Percentiles rank a stretch among this genome's conserved stretches.
Conservation (phyloP, 148 eudicot species). For the Oxyria digyna region DNA sequence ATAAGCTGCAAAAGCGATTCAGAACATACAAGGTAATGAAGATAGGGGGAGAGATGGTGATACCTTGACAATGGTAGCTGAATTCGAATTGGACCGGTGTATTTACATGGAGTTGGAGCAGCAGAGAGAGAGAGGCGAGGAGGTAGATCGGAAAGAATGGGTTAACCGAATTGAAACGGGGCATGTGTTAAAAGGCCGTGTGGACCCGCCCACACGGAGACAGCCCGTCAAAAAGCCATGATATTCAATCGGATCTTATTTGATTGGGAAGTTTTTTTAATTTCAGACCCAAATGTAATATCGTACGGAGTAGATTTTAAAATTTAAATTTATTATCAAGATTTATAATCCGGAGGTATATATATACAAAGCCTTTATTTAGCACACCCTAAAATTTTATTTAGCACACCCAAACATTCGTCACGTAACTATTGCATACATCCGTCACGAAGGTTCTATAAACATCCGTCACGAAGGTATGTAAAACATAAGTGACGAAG, state of each 20-base stretch:
- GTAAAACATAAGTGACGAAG: no score
- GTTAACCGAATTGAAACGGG: background rate
- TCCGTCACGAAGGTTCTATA: no score
- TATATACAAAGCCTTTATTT: no score
- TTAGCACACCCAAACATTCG: no score
- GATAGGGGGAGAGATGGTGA: background rate
- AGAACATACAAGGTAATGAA: background rate
- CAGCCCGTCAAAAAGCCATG: background rate
- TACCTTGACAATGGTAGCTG: background rate
- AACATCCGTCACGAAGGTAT: no score
- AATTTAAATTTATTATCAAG: no score
- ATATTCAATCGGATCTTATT: conserved; percentile 8
- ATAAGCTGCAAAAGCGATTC: background rate
- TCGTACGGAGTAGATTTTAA: no score
- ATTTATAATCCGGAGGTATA: no score
- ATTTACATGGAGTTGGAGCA: background rate
- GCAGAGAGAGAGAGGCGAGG: background rate
- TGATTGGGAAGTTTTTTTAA: no score
- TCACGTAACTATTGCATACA: no score
- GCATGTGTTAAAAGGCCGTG: background rate
- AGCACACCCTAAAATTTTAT: no score
- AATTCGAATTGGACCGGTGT: background rate
- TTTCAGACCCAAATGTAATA: no score
- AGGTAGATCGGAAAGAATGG: background rate
- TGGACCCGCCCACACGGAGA: background rate